Evolutionary conservation across 805 yeast genomes (phyloP), one percentile per base, ranked within the genome.

Genomic region (Dipodascopsis tothii): DNA sequence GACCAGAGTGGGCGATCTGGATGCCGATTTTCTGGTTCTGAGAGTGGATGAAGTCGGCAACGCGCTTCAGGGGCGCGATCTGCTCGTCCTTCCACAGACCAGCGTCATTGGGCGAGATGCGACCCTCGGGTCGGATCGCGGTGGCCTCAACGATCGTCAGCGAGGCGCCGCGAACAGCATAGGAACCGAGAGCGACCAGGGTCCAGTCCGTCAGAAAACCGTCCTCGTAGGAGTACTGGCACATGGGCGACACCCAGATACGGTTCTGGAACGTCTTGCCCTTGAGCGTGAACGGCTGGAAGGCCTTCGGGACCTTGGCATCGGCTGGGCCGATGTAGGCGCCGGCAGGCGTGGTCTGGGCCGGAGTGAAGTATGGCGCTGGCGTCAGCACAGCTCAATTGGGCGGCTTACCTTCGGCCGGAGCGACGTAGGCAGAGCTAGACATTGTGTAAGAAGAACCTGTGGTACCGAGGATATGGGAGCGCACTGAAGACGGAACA

Each of bases 1-100:
- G 68, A 40, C 81, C 81, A 23, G 73, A 77, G 56, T 76, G 80
- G 11, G 69, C 72, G 20, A 78, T 33, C 57, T 78, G 83, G 40
- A 74, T 59, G 25, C 80, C 82, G 45, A 75, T 68, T 19, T 58
- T 57, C 27, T 62, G 66, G 33, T 56, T 57, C 45, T 71, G 69
- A 2, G 55, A 56, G 50, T 73, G 77, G 21, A 71, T 68, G 34
- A 54, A 62, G 38, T 71, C 73, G 28, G 56, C 66, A 38, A 74
- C 59, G 33, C 60, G 59, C 51, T 65, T 65, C 65, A 67, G 58
- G 17, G 62, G 62, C 5, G 40, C 33, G 2, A 78, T 78, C 39
- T 74, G 78, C 21, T 61, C 69, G 40, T 74, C 77, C 21, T 56
- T 66, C 70, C 71, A 76, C 20, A 77, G 53, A 2, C 81, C 81